These are phyloP conservation scores for Tolypocladium pustulatum DNA, from an alignment of 2,329 filamentous ascomycete species.

Conservation along the genomic window DNA sequence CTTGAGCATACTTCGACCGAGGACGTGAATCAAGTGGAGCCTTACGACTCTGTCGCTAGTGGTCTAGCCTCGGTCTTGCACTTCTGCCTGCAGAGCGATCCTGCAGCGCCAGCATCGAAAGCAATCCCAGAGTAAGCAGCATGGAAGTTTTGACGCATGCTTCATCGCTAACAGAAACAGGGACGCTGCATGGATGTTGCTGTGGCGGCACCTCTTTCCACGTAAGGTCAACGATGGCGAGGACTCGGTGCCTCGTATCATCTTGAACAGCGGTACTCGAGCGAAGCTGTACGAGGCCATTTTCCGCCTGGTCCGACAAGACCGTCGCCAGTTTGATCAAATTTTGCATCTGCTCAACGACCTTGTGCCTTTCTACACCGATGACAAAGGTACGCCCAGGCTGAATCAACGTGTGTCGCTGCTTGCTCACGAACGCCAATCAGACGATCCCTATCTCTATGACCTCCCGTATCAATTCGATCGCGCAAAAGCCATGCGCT, in stretches of 20 bases:
- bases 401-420: neutral
- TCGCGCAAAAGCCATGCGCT: constrained; percentile 56
- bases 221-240: constrained; percentile 1
- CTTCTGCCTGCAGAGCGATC: constrained; percentile 18
- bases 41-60: constrained; percentile 16
- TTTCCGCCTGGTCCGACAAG: constrained; percentile 41
- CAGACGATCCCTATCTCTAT: constrained; percentile 45
- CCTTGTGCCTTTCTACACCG: constrained; percentile 26
- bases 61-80: constrained; percentile 20
- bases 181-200: constrained; percentile 30
- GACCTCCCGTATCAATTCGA: constrained; percentile 55
- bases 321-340: constrained; percentile 33
- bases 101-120: constrained; percentile 11
- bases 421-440: neutral
- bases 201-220: constrained; percentile 59
- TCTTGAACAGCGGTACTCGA: constrained; percentile 46
- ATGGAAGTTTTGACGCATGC: neutral
- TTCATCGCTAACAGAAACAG: constrained; percentile 9
- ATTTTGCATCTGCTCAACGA: constrained; percentile 33
- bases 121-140: constrained; percentile 15
- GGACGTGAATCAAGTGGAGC: constrained; percentile 15
- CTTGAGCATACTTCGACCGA: constrained; percentile 30
- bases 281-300: constrained; percentile 51
- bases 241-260: constrained; percentile 22
- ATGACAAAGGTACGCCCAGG: constrained; percentile 24